Percentiles rank a stretch among this genome's conserved stretches.
Conservation (phyloP, 202 grass and related monocot species). For the Dendrocalamus latiflorus region DNA sequence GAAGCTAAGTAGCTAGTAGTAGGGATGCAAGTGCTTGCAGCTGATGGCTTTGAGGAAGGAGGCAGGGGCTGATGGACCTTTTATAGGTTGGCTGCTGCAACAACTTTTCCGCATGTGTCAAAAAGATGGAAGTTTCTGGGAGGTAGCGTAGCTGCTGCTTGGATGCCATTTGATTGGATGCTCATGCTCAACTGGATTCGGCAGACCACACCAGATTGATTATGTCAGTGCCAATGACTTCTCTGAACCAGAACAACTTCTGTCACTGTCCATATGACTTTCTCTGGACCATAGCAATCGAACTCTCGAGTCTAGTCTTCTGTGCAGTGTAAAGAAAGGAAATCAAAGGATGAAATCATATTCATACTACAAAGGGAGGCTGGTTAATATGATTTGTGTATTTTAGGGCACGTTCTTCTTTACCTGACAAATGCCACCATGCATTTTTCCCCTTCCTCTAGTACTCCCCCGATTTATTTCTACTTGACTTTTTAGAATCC, state of each 20-base stretch:
- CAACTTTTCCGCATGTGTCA: slow-evolving; percentile 1
- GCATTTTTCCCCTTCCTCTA: no score
- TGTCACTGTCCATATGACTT: background rate
- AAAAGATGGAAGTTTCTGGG: slow-evolving; percentile 21
- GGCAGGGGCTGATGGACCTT: background rate
- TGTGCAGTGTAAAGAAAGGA: no score
- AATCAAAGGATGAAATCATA: no score
- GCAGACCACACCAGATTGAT: background rate
- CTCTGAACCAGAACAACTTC: no score
- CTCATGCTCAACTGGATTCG: slow-evolving; percentile 22
- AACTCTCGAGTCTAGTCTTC: background rate
- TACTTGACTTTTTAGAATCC: no score
- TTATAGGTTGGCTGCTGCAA: background rate
- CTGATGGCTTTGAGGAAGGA: slow-evolving; percentile 7
- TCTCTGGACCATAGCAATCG: background rate
- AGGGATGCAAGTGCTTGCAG: background rate
- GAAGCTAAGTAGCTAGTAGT: background rate
- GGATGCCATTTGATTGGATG: background rate
- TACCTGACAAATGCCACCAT: no score
- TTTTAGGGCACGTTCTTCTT: no score
- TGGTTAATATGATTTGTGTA: no score
- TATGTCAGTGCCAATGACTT: slow-evolving; percentile 7
- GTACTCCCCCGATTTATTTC: no score
- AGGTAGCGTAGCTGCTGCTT: background rate
- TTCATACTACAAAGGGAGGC: no score